phyloP scores from a whole-genome alignment of 257 asterid species.

The Paulownia fortunei region DNA sequence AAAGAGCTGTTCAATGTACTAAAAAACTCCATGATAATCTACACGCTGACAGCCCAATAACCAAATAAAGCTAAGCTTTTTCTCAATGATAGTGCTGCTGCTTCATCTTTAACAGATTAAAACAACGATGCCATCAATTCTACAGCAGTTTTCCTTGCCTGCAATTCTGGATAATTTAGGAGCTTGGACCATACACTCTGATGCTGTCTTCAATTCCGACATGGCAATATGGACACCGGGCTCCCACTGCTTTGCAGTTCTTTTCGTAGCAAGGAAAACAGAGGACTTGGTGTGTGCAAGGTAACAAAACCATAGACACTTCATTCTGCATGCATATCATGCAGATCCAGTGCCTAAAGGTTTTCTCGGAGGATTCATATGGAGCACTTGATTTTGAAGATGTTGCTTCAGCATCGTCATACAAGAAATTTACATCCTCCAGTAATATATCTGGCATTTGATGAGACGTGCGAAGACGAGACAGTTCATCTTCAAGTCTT shows the following conservation, averaged over 20 bases:
- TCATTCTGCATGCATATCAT: conserved; percentile 34
- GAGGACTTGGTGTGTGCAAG: conserved; percentile 42
- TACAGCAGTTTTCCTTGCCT: neutral
- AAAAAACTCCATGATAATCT: neutral
- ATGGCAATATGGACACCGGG: conserved; percentile 30
- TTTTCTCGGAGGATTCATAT: neutral
- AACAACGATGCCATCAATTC: neutral
- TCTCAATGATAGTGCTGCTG: neutral
- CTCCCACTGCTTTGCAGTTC: neutral
- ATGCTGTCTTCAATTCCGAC: conserved; percentile 27
- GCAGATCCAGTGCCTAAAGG: conserved; percentile 26
- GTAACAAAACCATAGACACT: conserved; percentile 30
- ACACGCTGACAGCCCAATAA: neutral
- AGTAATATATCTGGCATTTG: conserved; percentile 9
- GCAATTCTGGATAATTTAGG: neutral
- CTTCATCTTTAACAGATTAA: neutral
- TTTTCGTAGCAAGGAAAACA: conserved; percentile 29
- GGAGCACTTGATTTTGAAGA: conserved; percentile 4
- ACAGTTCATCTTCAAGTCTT: conserved; percentile 38
- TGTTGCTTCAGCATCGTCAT: neutral
- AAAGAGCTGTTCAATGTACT: neutral
- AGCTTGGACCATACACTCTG: conserved; percentile 22
- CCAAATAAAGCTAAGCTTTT: neutral
- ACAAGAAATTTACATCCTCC: conserved; percentile 6
- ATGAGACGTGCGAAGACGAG: conserved; percentile 21